phyloP scores from a whole-genome alignment of 108 stramenopile species.

The Schizochytrium sp. region DNA sequence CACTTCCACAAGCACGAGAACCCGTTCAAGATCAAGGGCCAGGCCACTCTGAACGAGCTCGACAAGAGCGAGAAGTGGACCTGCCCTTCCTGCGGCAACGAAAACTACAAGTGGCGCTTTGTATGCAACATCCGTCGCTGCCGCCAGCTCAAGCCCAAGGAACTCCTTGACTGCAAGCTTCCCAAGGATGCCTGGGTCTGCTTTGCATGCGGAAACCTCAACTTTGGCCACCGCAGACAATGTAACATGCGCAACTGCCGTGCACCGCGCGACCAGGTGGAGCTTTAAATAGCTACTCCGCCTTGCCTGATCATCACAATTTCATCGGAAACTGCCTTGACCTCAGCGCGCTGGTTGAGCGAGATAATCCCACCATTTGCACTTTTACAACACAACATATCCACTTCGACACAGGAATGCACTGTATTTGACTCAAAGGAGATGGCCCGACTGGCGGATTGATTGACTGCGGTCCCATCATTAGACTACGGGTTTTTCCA shows the following conservation, averaged over 20 bases:
- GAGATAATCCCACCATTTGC: too few species aligned
- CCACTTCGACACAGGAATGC: too few species aligned
- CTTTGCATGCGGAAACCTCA: constrained; percentile 49
- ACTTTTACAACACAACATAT: too few species aligned
- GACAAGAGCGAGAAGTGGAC: constrained; percentile 41
- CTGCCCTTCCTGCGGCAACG: constrained; percentile 46
- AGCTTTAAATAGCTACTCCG: background rate
- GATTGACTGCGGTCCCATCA: too few species aligned
- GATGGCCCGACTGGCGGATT: too few species aligned
- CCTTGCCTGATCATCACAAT: too few species aligned
- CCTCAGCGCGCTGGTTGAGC: too few species aligned
- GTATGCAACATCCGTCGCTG: constrained; percentile 52
- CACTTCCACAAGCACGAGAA: constrained; percentile 11
- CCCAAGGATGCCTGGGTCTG: constrained; percentile 60
- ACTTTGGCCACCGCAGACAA: constrained; percentile 3
- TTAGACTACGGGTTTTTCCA: too few species aligned
- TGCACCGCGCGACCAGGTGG: constrained; percentile 10
- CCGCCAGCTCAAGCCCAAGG: constrained; percentile 42
- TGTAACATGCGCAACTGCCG: constrained; percentile 55
- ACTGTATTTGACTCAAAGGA: too few species aligned
- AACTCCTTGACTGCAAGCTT: constrained; percentile 33
- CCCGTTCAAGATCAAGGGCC: background rate
- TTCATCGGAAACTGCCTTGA: too few species aligned
- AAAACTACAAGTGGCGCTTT: constrained; percentile 40
- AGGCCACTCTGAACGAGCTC: constrained; percentile 11